Evolutionary conservation across 2,329 filamentous ascomycete species (phyloP), one percentile per base, ranked within the genome.

Genomic region (Botryotinia narcissicola): DNA sequence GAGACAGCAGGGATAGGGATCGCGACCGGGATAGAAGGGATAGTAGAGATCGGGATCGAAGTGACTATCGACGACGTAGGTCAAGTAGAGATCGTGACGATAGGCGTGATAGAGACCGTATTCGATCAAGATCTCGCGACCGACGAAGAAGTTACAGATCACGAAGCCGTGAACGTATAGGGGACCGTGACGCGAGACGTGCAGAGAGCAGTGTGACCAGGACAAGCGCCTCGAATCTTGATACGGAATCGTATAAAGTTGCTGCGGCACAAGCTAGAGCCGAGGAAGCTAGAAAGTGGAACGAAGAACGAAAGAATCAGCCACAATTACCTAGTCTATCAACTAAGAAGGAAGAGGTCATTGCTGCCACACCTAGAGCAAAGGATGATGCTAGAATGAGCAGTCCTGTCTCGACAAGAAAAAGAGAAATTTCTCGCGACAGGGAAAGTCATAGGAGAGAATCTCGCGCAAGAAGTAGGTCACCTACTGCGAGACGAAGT

Each of bases 221-320:
- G 48, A 57, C 73, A 48, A 63, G 25, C 63, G 66, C 67, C n/a
- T 71, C 75, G 37, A 66, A 74, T 35, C 51, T 48, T 12, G 71
- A 72, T 32, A 40, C 71, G 48, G 80, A 80, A 71, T 74, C 76
- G 32, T 76, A 87, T 85, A 91, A 91, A 79, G 86, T 87, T 76
- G 86, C 87, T 73, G 88, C 90, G 77, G 88, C 89, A 71, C 87
- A 85, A 79, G 89, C 89, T 57, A 90, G 90, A 79, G 88, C 88
- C 7, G 91, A 91, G 77, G 82, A 90, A 54, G 88, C 88, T 10
- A 88, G 88, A 4, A 88, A 90, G 77, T 87, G 87, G 75, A 88
- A 90, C 76, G 88, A 89, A 46, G 84, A 87, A 44, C 85, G 85
- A 66, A 90, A 90, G 78, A 88, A 88, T 14, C 80, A 89, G 59